Percentiles rank a stretch among this genome's conserved stretches.
phyloP scores from a whole-genome alignment of 148 eudicot species.

The Cornus suecica region DNA sequence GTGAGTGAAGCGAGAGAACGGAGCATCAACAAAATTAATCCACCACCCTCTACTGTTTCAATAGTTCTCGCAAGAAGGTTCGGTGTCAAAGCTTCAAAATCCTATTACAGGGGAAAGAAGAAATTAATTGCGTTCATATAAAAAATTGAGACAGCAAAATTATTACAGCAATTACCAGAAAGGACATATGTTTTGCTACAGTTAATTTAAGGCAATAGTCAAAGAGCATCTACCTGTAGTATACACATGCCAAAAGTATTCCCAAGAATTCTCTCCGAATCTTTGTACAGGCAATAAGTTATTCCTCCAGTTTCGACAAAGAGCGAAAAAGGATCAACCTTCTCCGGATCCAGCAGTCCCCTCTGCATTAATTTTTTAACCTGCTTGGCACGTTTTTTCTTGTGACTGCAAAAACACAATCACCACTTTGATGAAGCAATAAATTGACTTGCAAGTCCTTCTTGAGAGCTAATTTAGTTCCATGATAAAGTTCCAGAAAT shows the following conservation, averaged over 20 bases:
- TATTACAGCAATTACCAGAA: no score
- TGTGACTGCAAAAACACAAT: conserved; percentile 52
- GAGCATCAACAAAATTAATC: conserved; percentile 70
- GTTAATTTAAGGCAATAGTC: background rate
- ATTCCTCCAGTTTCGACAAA: conserved; percentile 76
- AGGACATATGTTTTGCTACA: no score
- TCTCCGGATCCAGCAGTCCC: conserved; percentile 82
- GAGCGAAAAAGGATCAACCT: conserved; percentile 74
- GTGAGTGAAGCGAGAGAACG: conserved; percentile 87
- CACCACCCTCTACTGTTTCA: conserved; percentile 99
- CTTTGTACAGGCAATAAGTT: conserved; percentile 77
- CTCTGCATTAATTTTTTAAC: conserved; percentile 58
- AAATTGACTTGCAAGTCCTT: background rate
- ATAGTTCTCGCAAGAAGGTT: conserved; percentile 93
- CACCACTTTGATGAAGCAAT: background rate
- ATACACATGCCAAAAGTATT: conserved; percentile 97
- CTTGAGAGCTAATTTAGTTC: no score
- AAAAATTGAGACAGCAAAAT: no score
- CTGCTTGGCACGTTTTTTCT: conserved; percentile 77
- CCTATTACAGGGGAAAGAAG: conserved; percentile 35
- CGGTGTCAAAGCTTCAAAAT: conserved; percentile 97
- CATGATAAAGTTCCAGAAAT: background rate
- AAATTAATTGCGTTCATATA: background rate
- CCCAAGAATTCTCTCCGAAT: conserved; percentile 90
- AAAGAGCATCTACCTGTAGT: conserved; percentile 57